These are phyloP conservation scores for Colletotrichum sp. DNA, from an alignment of 2,329 filamentous ascomycete species.

Conservation along the genomic window DNA sequence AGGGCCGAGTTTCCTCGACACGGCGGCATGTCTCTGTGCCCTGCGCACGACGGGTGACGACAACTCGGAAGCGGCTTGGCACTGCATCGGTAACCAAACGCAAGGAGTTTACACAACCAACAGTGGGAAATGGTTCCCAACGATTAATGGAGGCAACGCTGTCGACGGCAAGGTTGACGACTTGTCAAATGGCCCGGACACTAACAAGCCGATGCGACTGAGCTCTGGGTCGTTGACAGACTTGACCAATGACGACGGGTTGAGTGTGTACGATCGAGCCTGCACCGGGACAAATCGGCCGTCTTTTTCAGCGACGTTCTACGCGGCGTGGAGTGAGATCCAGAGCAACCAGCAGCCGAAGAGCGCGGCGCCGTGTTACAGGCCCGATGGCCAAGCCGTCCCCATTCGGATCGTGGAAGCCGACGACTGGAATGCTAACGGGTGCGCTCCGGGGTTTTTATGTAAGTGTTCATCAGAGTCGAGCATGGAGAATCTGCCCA, in stretches of 20 bases:
- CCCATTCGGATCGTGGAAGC: slow-evolving; percentile 45
- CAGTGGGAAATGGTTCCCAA: slow-evolving; percentile 47
- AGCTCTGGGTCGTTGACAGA: slow-evolving; percentile 29
- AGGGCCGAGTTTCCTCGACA: slow-evolving; percentile 46
- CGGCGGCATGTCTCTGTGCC: slow-evolving; percentile 42
- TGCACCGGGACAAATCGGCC: slow-evolving; percentile 48
- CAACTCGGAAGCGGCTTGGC: slow-evolving; percentile 37
- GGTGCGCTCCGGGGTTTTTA: slow-evolving; percentile 46
- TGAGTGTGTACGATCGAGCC: slow-evolving; percentile 41
- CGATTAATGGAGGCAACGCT: slow-evolving; percentile 27
- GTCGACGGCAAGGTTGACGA: slow-evolving; percentile 36
- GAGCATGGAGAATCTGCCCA: neutral
- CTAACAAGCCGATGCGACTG: slow-evolving; percentile 31
- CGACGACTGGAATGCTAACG: slow-evolving; percentile 37
- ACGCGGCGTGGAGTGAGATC: slow-evolving; percentile 33
- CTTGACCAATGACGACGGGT: neutral
- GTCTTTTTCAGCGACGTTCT: slow-evolving; percentile 45
- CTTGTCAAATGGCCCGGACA: slow-evolving; percentile 39
- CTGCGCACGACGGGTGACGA: slow-evolving; percentile 27
- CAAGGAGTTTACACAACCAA: slow-evolving; percentile 38
- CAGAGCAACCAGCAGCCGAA: slow-evolving; percentile 31
- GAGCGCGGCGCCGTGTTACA: slow-evolving; percentile 45
- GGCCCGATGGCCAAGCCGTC: slow-evolving; percentile 34
- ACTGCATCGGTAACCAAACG: slow-evolving; percentile 50
- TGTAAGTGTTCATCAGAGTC: slow-evolving; percentile 35